Conservation (phyloP, 1,284 basidiomycete genomes). For the Cutaneotrichosporon curvatum region DNA sequence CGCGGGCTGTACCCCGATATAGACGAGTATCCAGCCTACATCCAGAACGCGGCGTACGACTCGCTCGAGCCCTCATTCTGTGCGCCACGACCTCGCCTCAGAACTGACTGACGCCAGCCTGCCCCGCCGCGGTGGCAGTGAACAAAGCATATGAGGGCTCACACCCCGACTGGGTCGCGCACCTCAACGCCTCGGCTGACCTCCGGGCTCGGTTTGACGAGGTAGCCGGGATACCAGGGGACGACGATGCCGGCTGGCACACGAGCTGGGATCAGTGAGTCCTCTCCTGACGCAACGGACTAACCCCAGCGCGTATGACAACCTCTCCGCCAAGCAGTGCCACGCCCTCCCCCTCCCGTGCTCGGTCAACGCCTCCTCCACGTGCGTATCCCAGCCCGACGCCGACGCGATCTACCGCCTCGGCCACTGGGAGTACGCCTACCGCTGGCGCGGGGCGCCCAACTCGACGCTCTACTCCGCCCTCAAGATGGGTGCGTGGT, state of each 20-base stretch:
- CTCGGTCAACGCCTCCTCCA: slow-evolving; percentile 21
- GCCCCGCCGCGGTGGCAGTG: slow-evolving; percentile 14
- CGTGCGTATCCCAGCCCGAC: slow-evolving; percentile 27
- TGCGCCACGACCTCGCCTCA: slow-evolving; percentile 5
- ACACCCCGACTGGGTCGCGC: slow-evolving; percentile 22
- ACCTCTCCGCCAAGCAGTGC: slow-evolving; percentile 37
- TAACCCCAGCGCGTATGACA: slow-evolving; percentile 31
- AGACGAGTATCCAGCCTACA: slow-evolving; percentile 21
- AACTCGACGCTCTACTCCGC: slow-evolving; percentile 25
- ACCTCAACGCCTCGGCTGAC: slow-evolving; percentile 20
- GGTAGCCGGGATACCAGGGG: slow-evolving; percentile 24
- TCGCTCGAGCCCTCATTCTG: slow-evolving; percentile 31
- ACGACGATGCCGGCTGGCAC: slow-evolving; percentile 30
- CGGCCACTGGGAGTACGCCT: slow-evolving; percentile 36
- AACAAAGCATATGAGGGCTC: slow-evolving; percentile 11
- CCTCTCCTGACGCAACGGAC: background rate
- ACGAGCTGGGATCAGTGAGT: slow-evolving; percentile 35
- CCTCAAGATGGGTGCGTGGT: slow-evolving; percentile 32
- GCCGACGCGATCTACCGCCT: slow-evolving; percentile 35
- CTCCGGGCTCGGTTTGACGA: slow-evolving; percentile 25
- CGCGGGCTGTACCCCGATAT: slow-evolving; percentile 27
- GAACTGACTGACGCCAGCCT: slow-evolving; percentile 11
- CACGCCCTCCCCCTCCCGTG: slow-evolving; percentile 31
- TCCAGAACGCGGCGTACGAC: slow-evolving; percentile 26
- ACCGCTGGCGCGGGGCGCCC: slow-evolving; percentile 25